Base-by-base conservation (phyloP, 169 alveolate species). In the Ichthyophthirius multifiliis region DNA sequence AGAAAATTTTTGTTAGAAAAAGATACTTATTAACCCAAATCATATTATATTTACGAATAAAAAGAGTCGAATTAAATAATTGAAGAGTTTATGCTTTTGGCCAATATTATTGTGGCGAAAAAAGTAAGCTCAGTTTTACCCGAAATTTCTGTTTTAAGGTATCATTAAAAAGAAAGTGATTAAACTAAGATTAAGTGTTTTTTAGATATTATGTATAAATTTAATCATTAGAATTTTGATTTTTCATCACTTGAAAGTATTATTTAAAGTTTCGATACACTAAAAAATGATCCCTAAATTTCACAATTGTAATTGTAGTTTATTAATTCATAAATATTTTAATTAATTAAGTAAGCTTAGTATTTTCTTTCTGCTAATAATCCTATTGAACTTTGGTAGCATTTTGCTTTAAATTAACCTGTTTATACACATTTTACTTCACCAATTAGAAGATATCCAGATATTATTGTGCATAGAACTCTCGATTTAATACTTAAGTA, bases 361-460 rank as follows among this genome's bases (percentile, higher is more conserved):
- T 93, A 93, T 83, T 77, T 91, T 74, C 77, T 88, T 32, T 89
- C 84, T 0, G 87, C 82, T 9, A 75, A 84, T 15, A 62, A 30
- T 43, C 82, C 65, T 43, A 12, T 23, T 13, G 85, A 81, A 2
- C 92, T 87, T 64, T 82, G 89, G 89, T 71, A 77, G 44, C 95
- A 91, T 64, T 91, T 80, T 81, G 93, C 95, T 12, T 75, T 93
- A 39, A 88, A 91, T 80, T 91, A 88, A 44, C 90, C 79, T 48
- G 83, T 91, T 55, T 93, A 93, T 86, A 90, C 97, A 20, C 95
- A 93, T 71, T 93, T 93, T 62, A 93, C 94, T 37, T 89, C 95
- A 18, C 97, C 97, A 15, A 93, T 93, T 32, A 81, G 97, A 75
- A 85, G 97, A 84, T 93, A 93, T 85, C 94, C 96, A 27, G 96